Base-by-base conservation (phyloP, 2,329 filamentous ascomycete species). In the Chaetomium sp. region DNA sequence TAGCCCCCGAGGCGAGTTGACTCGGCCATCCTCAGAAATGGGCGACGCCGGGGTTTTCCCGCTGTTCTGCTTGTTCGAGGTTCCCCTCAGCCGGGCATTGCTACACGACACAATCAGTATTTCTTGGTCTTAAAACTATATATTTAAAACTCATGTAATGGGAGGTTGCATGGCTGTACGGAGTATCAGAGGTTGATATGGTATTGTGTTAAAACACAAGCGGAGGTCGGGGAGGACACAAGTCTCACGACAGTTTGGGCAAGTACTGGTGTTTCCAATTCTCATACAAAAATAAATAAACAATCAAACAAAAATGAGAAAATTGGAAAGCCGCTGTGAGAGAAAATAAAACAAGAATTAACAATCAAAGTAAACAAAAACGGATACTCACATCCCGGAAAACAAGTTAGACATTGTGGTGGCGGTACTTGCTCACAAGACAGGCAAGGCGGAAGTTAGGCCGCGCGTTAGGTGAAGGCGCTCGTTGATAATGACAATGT, bases 361-460 rank as follows among this genome's bases (percentile, higher is more conserved):
- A 42, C 6, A 14, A 42, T n/a, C 40, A 42, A n/a, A 14, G 14
- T 42, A 42, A n/a, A 6, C 14, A 32, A 47, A 19, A 34, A 19
- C 14, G 37, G n/a, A n/a, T n/a, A 50, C 48, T 50, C 34, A 50
- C 48, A 50, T 42, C n/a, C 66, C 66, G 40, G 66, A 68, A 59
- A 68, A 66, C 14, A 68, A 60, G 62, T 66, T 67, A 34, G 66
- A 64, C 66, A 68, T 68, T 46, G 52, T 59, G 32, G 9, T 47
- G n/a, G 3, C 27, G 14, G 11, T n/a, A 7, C 6, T 42, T 11
- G 6, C 12, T 11, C 11, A 11, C 3, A 42, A 12, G 14, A 42
- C 19, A 27, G 19, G 19, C 19, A 27, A 27, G 37, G 37, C 37
- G 37, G 37, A 38, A 38, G 12, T 27, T 27, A 27, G 19, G 19